Base-by-base conservation (phyloP, 768 basidiomycete species). In the Naganishia onofrii region DNA sequence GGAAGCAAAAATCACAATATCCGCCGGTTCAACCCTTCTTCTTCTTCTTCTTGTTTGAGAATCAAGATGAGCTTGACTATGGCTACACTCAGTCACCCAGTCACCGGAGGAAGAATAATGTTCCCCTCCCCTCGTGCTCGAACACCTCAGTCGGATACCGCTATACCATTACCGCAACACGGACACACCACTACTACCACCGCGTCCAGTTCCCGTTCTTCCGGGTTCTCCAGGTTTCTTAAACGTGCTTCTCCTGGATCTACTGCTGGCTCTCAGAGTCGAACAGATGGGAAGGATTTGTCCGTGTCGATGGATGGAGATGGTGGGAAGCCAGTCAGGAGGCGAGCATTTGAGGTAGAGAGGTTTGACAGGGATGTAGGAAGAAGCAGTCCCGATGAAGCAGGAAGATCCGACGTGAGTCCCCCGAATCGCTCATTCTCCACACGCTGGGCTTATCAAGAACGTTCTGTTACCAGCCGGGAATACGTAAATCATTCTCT, bases 181-280 rank as follows among this genome's bases (percentile, higher is more conserved):
- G 34, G 12, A 36, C n/a, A n/a, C n/a, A n/a, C n/a, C n/a, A n/a
- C n/a, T n/a, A n/a, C n/a, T n/a, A 36, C 4, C 23, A n/a, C 46
- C 10, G 34, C 12, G 46, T 17, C 60, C n/a, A 12, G 42, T 44
- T 44, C 60, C 0, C 60, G 60, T 12, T 44, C 57, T n/a, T 58
- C 60, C 3, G 60, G 42, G 4, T 63, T 63, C 60, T 63, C 60
- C 19, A 63, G 60, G 60, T 44, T 63, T 23, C 28, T 63, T 2
- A n/a, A 63, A 42, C 60, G 38, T 46, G 60, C 42, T 42, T 63
- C 60, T 1, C 60, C 60, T 12, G 60, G 23, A 15, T 63, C 38
- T 6, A 44, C 6, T 10, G 38, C n/a, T 34, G 58, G 6, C 13
- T 10, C 2, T 42, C 5, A 6, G 19, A 21, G 15, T 21, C 46